phyloP scores from a whole-genome alignment of 139 green algal species.

The Bryopsis sp. region DNA sequence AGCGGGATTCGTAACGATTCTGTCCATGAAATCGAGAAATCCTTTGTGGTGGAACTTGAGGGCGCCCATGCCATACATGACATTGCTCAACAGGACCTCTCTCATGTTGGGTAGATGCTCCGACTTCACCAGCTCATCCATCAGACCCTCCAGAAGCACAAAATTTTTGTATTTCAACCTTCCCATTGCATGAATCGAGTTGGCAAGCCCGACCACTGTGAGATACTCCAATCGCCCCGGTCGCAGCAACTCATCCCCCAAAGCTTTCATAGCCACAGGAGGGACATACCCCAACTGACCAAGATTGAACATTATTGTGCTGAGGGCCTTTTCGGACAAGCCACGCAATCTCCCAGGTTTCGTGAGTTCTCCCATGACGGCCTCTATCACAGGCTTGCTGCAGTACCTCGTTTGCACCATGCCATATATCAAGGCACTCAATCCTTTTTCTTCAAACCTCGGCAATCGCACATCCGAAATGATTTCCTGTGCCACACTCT shows the following conservation, averaged over 20 bases:
- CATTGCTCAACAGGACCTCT: constrained; percentile 1
- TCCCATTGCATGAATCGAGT: constrained; percentile 1
- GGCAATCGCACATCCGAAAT: background rate
- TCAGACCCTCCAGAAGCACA: background rate
- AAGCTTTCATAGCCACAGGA: background rate
- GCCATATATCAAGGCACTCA: background rate
- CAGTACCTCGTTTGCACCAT: too few relatives aligned
- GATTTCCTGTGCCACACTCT: background rate
- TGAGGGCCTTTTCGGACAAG: background rate
- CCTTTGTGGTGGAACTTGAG: background rate
- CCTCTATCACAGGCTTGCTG: too few relatives aligned
- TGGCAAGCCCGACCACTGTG: background rate
- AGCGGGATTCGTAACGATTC: background rate
- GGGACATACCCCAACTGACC: background rate
- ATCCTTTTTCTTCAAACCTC: background rate
- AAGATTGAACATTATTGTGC: constrained; percentile 3
- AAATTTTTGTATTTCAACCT: constrained; percentile 1
- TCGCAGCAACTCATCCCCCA: background rate
- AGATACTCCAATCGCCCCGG: background rate
- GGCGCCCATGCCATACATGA: constrained; percentile 8
- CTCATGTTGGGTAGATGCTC: background rate
- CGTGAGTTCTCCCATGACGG: constrained; percentile 6
- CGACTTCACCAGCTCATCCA: constrained; percentile 11
- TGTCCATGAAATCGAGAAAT: constrained; percentile 10
- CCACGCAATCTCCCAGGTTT: background rate